Evolutionary conservation across 345 rosid genomes (phyloP).

Genomic region (Lumnitzera racemosa): DNA sequence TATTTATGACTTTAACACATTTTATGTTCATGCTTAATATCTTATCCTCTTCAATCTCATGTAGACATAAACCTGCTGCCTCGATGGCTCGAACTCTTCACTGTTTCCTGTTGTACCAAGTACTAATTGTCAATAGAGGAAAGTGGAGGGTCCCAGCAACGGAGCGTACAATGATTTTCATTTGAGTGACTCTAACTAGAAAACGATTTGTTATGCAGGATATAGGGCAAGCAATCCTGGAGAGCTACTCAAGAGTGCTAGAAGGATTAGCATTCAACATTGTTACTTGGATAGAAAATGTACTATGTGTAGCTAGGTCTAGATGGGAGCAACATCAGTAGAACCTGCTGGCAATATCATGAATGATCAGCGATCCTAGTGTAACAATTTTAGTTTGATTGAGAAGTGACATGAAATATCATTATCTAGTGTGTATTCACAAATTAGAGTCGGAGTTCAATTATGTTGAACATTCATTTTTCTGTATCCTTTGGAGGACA

Average conservation of each 20-base stretch:
- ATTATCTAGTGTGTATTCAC: too few relatives aligned
- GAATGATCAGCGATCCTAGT: too few relatives aligned
- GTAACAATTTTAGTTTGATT: too few relatives aligned
- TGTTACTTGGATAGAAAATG: slow-evolving; percentile 20
- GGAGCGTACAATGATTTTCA: too few relatives aligned
- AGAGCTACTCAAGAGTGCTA: slow-evolving; percentile 21
- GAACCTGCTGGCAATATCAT: background rate
- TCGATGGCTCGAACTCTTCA: background rate
- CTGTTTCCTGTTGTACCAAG: background rate
- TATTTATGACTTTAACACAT: too few relatives aligned
- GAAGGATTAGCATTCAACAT: slow-evolving; percentile 21
- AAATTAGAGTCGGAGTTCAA: too few relatives aligned
- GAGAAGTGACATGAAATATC: too few relatives aligned
- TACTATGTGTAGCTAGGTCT: slow-evolving; percentile 9
- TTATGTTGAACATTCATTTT: too few relatives aligned
- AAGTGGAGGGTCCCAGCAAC: too few relatives aligned
- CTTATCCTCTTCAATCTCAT: background rate
- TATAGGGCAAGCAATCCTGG: slow-evolving; percentile 18
- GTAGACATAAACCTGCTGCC: background rate
- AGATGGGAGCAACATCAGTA: slow-evolving; percentile 2
- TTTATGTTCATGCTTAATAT: background rate
- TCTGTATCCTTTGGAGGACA: too few relatives aligned
- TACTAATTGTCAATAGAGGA: too few relatives aligned
- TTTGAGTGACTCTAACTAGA: too few relatives aligned
- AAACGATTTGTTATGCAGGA: slow-evolving; percentile 8